Base-by-base conservation (phyloP, 139 green algal species). In the Zygnema circumcarinatum region DNA sequence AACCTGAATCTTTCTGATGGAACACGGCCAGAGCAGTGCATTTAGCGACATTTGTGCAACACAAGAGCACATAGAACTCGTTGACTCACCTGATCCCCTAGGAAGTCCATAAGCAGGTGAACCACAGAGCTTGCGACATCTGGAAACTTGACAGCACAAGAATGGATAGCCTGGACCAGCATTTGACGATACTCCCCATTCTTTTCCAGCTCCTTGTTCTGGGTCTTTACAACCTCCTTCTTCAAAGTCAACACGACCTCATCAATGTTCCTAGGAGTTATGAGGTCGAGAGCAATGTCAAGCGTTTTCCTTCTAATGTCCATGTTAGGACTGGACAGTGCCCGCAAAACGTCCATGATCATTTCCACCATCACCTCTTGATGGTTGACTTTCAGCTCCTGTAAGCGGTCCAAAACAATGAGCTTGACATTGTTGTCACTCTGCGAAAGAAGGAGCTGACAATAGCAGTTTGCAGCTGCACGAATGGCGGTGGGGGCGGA, bases 351-450 rank as follows among this genome's bases (percentile, higher is more conserved):
- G 82, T 99, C 97, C 96, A 99, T 98, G 84, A 99, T 88, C 91
- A 98, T 92, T 25, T 99, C 96, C 79, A 96, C 93, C 93, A 98
- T 94, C 35, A 97, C 90, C 62, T 96, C 93, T 21, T 76, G 73
- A 89, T 96, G 88, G 25, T 83, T 68, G n/a, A 78, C 54, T 94
- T 90, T 93, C 25, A 86, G 52, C 41, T 93, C 94, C 73, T 93
- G 84, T 38, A 98, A 83, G 29, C 96, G 89, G 93, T 98, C 96
- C 75, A 99, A 93, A 74, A 99, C 96, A 85, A 99, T 99, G n/a
- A 99, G 93, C 94, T 98, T 98, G 68, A 99, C 97, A 86, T 99
- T 99, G 95, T 99, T 99, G 94, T 99, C 97, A 38, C 88, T 95
- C 88, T 98, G 95, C n/a, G 84, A 96, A 29, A 96, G 93, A 40